phyloP scores from a whole-genome alignment of 257 asterid species.

The Lycium barbarum region DNA sequence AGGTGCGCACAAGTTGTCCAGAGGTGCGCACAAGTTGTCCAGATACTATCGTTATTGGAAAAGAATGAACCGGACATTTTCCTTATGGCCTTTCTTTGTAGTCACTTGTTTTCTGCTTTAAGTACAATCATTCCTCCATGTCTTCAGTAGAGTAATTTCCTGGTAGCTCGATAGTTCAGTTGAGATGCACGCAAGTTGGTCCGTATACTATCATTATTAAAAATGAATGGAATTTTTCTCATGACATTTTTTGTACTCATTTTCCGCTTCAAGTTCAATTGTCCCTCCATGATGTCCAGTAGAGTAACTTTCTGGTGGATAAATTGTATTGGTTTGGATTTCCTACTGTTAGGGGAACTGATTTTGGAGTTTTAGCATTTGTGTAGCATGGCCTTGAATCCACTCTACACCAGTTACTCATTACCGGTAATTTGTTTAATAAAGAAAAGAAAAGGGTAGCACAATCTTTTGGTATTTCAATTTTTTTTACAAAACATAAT shows the following conservation, averaged over 20 bases:
- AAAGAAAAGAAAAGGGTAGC: neutral
- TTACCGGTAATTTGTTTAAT: neutral
- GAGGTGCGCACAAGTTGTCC: neutral
- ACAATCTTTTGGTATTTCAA: constrained; percentile 14
- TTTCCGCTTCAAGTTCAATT: neutral
- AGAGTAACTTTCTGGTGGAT: neutral
- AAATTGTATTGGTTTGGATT: neutral
- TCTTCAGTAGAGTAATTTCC: neutral
- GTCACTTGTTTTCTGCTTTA: neutral
- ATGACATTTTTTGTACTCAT: neutral
- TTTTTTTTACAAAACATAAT: neutral
- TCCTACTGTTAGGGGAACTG: neutral
- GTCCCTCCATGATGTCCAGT: neutral
- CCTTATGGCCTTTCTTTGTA: neutral
- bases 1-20: neutral
- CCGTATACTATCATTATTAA: neutral
- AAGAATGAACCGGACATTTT: constrained; percentile 1
- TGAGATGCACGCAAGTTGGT: neutral
- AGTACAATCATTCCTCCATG: neutral
- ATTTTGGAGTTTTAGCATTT: neutral
- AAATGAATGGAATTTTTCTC: neutral
- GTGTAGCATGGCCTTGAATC: neutral
- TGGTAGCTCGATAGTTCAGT: neutral
- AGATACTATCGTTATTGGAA: neutral
- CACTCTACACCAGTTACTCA: neutral